These are phyloP conservation scores for Sanghuangporus sanghuang DNA, from an alignment of 1,284 basidiomycete genomes.

Conservation along the genomic window DNA sequence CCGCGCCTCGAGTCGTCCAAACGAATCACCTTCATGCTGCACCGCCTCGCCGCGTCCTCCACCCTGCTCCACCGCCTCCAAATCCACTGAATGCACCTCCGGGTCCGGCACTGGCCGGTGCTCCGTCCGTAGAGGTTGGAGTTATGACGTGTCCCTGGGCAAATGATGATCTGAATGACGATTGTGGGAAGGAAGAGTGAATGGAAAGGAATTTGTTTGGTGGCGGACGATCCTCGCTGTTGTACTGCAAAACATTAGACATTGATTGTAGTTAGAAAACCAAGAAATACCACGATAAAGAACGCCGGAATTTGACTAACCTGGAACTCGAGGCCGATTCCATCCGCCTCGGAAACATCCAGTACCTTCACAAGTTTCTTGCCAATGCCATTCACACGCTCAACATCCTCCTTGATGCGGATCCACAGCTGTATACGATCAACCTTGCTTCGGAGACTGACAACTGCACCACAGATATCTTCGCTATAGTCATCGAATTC, in stretches of 20 bases:
- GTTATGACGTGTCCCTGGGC: constrained; percentile 27
- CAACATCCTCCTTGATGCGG: constrained; percentile 75
- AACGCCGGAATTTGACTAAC: constrained; percentile 34
- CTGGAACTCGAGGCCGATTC: constrained; percentile 86
- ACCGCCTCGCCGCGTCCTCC: constrained; percentile 22
- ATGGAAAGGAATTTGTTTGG: constrained; percentile 79
- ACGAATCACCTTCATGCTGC: not conserved
- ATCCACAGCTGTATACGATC: constrained; percentile 91
- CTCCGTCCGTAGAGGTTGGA: constrained; percentile 4
- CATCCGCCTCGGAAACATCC: constrained; percentile 73
- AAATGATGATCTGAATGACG: constrained; percentile 62
- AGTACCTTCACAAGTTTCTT: constrained; percentile 76
- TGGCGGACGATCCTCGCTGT: constrained; percentile 73
- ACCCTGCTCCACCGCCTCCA: constrained; percentile 35
- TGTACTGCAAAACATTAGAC: constrained; percentile 45
- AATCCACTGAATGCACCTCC: constrained; percentile 47
- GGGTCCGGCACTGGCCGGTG: constrained; percentile 17
- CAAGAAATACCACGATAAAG: not conserved
- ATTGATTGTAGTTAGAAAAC: not conserved
- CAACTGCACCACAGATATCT: constrained; percentile 87
- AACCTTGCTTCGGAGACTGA: constrained; percentile 80
- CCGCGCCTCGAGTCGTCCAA: not conserved
- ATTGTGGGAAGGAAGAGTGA: constrained; percentile 52
- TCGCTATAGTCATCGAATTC: constrained; percentile 77
- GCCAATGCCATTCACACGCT: constrained; percentile 79